Percentiles rank a stretch among this genome's conserved stretches.
phyloP scores from a whole-genome alignment of 495 filamentous ascomycete genomes.

The Trichoderma parareesei region DNA sequence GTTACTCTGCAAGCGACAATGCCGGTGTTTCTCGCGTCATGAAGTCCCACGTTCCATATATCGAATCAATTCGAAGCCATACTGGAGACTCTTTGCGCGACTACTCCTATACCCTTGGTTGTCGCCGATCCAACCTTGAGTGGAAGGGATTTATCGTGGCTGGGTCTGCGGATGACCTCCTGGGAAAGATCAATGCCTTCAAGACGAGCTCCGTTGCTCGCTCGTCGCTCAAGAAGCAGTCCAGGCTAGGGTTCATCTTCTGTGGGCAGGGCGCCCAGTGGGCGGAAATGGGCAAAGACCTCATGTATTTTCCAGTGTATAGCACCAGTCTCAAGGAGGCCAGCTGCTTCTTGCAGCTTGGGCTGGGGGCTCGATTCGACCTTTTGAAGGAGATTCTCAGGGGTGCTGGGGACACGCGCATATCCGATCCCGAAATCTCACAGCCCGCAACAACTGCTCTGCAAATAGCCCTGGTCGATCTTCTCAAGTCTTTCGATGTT shows the following conservation, averaged over 20 bases:
- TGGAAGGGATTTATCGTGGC: slow-evolving; percentile 12
- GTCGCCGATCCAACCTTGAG: slow-evolving; percentile 11
- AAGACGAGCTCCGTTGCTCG: not conserved
- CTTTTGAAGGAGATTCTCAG: slow-evolving; percentile 20
- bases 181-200: not conserved
- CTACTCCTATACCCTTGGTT: slow-evolving; percentile 13
- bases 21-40: slow-evolving; percentile 11
- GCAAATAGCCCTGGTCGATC: slow-evolving; percentile 45
- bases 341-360: not conserved
- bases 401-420: slow-evolving; percentile 16
- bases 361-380: slow-evolving; percentile 21
- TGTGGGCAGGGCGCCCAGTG: slow-evolving; percentile 26
- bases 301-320: slow-evolving; percentile 17
- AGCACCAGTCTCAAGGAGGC: slow-evolving; percentile 16
- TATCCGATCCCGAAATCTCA: slow-evolving; percentile 26
- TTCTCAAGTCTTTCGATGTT: slow-evolving; percentile 42
- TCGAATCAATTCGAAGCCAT: not conserved
- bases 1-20: slow-evolving; percentile 11
- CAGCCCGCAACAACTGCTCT: slow-evolving; percentile 39
- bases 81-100: not conserved
- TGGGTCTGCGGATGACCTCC: not conserved
- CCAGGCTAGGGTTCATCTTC: slow-evolving; percentile 15
- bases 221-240: not conserved
- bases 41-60: not conserved
- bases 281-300: slow-evolving; percentile 34